A percentile compares a stretch with the other conserved stretches of the same genome.
These are phyloP conservation scores for Diddensiella santjacobensis DNA, from an alignment of 805 yeast genomes.

Conservation along the genomic window DNA sequence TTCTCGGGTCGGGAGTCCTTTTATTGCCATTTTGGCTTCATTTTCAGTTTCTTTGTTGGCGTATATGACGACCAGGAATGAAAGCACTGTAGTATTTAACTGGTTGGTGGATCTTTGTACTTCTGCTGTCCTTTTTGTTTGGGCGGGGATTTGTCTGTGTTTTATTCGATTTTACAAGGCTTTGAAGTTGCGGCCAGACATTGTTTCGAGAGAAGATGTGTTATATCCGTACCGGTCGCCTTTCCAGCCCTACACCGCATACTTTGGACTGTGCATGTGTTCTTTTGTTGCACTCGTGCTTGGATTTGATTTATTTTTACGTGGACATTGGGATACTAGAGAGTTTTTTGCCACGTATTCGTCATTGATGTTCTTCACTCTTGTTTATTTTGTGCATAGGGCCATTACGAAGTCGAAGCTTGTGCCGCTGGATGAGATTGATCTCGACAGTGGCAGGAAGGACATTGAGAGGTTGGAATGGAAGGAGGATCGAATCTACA, in stretches of 20 bases:
- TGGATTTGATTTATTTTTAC: conserved; percentile 61
- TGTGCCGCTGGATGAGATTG: conserved; percentile 67
- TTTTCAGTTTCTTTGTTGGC: conserved; percentile 59
- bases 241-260: conserved; percentile 65
- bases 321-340: conserved; percentile 54
- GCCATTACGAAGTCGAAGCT: conserved; percentile 57
- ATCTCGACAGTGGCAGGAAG: conserved; percentile 78
- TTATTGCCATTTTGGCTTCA: conserved; percentile 61
- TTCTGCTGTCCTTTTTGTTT: conserved; percentile 71
- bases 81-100: conserved; percentile 61
- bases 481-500: conserved; percentile 59
- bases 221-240: conserved; percentile 68
- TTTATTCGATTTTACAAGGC: conserved; percentile 64
- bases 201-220: conserved; percentile 57
- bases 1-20: conserved; percentile 66
- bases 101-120: conserved; percentile 65
- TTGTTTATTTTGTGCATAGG: conserved; percentile 54
- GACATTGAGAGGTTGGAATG: conserved; percentile 78
- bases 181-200: conserved; percentile 56
- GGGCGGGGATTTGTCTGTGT: conserved; percentile 70
- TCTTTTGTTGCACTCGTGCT: conserved; percentile 47
- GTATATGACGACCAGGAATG: conserved; percentile 53
- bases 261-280: conserved; percentile 57
- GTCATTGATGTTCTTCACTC: conserved; percentile 49
- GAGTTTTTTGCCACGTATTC: conserved; percentile 66